Conservation (phyloP, 148 eudicot species). For the Rhododendron williamsianum region DNA sequence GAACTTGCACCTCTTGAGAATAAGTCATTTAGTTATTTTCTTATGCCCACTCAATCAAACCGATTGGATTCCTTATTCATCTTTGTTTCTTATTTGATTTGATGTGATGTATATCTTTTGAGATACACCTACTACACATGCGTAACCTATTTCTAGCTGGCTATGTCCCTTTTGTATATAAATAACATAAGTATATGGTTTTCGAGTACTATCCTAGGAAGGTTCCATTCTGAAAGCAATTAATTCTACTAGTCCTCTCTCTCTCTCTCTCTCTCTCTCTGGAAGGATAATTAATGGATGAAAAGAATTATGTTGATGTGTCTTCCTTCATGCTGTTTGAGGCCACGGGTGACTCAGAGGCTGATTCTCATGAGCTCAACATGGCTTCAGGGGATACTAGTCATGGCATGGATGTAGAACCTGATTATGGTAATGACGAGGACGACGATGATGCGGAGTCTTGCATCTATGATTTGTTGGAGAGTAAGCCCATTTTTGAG, state of each 20-base stretch:
- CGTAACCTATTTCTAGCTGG: background rate
- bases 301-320: conserved; percentile 33
- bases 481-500: background rate
- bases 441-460: conserved; percentile 61
- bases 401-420: background rate
- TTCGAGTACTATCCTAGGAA: background rate
- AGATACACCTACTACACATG: background rate
- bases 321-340: conserved; percentile 51
- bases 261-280: background rate
- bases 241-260: background rate
- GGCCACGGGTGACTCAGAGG: conserved; percentile 71
- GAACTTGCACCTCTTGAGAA: too few relatives aligned
- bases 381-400: background rate
- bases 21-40: too few relatives aligned
- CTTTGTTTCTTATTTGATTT: background rate
- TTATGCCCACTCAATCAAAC: too few relatives aligned
- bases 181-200: background rate
- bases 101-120: background rate
- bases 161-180: background rate
- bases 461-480: conserved; percentile 45
- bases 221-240: background rate
- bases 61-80: background rate
- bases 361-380: conserved; percentile 29
- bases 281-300: conserved; percentile 6
- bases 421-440: background rate